Base-by-base conservation (phyloP, 176 grass and related monocot species). In the Raddia distichophylla region DNA sequence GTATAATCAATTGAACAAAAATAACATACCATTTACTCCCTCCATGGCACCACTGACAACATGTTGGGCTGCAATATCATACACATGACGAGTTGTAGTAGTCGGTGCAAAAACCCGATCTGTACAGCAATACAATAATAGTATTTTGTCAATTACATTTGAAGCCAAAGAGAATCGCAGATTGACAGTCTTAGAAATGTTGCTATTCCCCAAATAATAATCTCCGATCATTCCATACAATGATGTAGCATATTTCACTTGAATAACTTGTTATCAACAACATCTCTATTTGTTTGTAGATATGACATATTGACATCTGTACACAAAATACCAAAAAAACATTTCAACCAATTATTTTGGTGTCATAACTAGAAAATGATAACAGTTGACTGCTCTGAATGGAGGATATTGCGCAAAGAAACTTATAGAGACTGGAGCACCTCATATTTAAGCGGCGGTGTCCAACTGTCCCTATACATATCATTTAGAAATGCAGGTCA, bases 11-110 rank as follows among this genome's bases (percentile, higher is more conserved):
- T 35, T 54, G 43, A 60, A 69, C 19, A 75, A 66, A 57, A 91
- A 76, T 20, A 34, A 83, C 60, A 90, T 94, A 99, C 97, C 97
- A 90, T 92, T 94, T 93, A 99, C 44, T 65, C 97, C 97, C 69
- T 99, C 97, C 97, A 99, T 99, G 60, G 93, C 40, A 81, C 97
- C 89, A 50, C 97, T 81, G 70, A 99, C 80, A 63, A 96, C 97
- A 94, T 96, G 97, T 74, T 96, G 97, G 89, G 97, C 97, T 80
- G 93, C 93, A 52, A 99, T 93, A 93, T 99, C 97, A 92, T 99
- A 99, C 16, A 99, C 97, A 85, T 99, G 97, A 18, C 97, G 97
- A 13, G 97, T 96, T 78, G 97, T 99, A 72, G 97, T 99, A 85
- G 97, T 99, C 47, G 97, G 97, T 77, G 93, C 97, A 79, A 99